Evolutionary conservation across 352 stramenopile species (phyloP).

Genomic region (Phytophthora meadii): DNA sequence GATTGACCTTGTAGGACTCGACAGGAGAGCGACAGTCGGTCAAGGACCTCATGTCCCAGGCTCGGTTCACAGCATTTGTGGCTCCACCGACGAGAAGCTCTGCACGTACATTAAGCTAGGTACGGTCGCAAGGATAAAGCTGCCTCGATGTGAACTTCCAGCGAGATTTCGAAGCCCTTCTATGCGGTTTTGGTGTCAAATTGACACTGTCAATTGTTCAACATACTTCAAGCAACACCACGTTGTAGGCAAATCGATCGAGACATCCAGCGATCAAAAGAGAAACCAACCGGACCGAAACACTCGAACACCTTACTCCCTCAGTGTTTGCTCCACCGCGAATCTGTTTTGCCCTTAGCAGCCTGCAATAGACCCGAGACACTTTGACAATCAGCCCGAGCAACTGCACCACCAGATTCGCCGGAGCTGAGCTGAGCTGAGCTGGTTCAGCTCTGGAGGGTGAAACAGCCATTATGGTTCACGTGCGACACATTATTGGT

Average conservation of each 20-base stretch:
- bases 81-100: not conserved
- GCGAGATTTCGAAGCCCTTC: constrained; percentile 9
- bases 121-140: constrained; percentile 11
- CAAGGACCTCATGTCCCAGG: not conserved
- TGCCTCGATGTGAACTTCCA: constrained; percentile 14
- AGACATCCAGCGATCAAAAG: not conserved
- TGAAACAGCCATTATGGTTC: constrained; percentile 17
- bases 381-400: constrained; percentile 2
- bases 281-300: not conserved
- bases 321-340: too few species aligned
- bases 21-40: too few species aligned
- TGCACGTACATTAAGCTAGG: not conserved
- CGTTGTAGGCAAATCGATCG: constrained; percentile 8
- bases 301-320: not conserved
- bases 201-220: constrained; percentile 25
- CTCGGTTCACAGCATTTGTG: not conserved
- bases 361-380: not conserved
- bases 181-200: constrained; percentile 24
- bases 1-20: too few species aligned
- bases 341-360: too few species aligned
- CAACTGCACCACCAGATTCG: not conserved
- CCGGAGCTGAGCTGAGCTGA: constrained; percentile 20
- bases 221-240: constrained; percentile 11
- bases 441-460: constrained; percentile 11
- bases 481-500: constrained; percentile 8